Evolutionary conservation across 331 rosid genomes (phyloP).

Genomic region (Spiraea crenata): DNA sequence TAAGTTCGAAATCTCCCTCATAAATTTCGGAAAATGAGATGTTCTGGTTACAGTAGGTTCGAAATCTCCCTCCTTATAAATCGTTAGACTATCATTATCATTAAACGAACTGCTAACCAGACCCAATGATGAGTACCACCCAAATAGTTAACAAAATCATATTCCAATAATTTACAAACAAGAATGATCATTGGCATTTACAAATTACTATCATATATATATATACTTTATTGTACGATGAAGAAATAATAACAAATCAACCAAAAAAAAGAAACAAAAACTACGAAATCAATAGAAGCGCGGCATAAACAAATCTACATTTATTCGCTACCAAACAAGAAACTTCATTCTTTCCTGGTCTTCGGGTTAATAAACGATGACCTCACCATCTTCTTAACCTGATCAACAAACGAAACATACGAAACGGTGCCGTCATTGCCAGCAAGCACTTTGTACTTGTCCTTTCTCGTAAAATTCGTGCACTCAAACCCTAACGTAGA

Average conservation of each 20-base stretch:
- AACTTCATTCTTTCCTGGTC: background rate
- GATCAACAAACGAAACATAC: constrained; percentile 40
- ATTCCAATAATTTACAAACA: background rate
- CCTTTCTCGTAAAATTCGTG: constrained; percentile 82
- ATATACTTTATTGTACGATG: background rate
- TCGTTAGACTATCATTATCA: no score
- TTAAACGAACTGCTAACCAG: no score
- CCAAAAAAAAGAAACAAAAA: background rate
- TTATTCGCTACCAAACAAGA: background rate
- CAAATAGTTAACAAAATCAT: no score
- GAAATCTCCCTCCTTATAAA: no score
- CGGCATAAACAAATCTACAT: background rate
- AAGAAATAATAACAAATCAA: constrained; percentile 3
- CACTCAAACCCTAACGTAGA: constrained; percentile 87
- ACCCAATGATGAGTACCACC: no score
- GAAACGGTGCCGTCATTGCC: constrained; percentile 85
- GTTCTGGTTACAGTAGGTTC: no score
- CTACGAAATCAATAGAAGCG: background rate
- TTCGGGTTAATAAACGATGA: constrained; percentile 33
- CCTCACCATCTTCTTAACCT: constrained; percentile 40
- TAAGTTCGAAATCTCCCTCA: no score
- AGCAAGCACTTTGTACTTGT: constrained; percentile 80
- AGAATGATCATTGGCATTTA: background rate
- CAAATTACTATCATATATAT: background rate
- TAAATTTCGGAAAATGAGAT: no score